Evolutionary conservation across 2,329 filamentous ascomycete genomes (phyloP).

Genomic region (Colletotrichum acutatum): DNA sequence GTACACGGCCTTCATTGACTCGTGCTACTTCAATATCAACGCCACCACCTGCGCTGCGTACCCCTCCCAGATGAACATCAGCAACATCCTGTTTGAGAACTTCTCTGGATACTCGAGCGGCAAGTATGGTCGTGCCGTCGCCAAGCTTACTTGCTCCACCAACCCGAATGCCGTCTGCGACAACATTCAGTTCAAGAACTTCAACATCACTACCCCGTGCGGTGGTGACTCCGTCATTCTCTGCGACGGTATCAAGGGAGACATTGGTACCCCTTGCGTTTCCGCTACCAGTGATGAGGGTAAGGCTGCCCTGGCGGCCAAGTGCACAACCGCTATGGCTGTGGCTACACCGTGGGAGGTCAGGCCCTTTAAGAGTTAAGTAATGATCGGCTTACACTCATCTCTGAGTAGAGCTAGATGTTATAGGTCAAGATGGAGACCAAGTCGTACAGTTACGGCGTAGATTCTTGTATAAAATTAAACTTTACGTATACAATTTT

Average conservation of each 20-base stretch:
- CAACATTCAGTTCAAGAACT: conserved; percentile 63
- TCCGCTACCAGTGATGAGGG: conserved; percentile 47
- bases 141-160: conserved; percentile 63
- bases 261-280: conserved; percentile 47
- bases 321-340: conserved; percentile 45
- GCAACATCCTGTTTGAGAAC: conserved; percentile 67
- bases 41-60: conserved; percentile 68
- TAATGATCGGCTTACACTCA: not conserved
- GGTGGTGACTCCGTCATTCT: conserved; percentile 56
- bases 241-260: conserved; percentile 60
- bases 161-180: conserved; percentile 63
- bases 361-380: conserved; percentile 10
- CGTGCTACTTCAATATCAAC: conserved; percentile 63
- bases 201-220: conserved; percentile 63
- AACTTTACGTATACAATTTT: conserved; percentile 1
- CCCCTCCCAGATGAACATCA: conserved; percentile 65
- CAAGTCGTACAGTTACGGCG: not conserved
- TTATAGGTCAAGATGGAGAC: no score
- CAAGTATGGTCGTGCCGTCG: conserved; percentile 63
- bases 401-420: not conserved
- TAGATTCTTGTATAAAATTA: conserved; percentile 21
- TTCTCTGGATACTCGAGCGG: conserved; percentile 66
- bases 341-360: conserved; percentile 40
- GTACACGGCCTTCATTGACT: conserved; percentile 67
- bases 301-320: conserved; percentile 44